Base-by-base conservation (phyloP, 2,329 filamentous ascomycete species). In the Fusarium torreyae region DNA sequence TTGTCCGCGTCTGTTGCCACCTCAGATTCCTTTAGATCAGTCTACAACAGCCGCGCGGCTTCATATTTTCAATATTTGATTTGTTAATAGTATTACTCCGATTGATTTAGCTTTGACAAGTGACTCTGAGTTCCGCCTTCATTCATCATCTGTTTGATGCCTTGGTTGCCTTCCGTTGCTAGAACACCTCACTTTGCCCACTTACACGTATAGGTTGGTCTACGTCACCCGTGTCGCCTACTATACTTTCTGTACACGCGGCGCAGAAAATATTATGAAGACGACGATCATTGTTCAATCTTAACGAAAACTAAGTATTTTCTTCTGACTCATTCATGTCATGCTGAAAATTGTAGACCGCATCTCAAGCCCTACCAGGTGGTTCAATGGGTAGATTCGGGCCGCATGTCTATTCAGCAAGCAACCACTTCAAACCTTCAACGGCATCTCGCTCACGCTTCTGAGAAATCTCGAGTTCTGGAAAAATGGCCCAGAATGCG, bases 401-500 rank as follows among this genome's bases (percentile, higher is more conserved):
- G 7, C 22, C 22, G 22, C 22, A 24, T 24, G 11, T 33, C 59
- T 11, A 65, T 18, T 10, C 13, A 40, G 38, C 40, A 39, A 71
- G 49, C 17, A 77, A 39, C 74, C 71, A 77, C 48, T 66, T 66
- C 6, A 79, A 49, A 24, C 68, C 75, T n/a, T 66, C 54, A 43
- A 52, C 38, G 11, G 51, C 50, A 43, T 77, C 73, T 18, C 57
- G 53, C 18, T 63, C 45, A 33, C 76, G 70, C 59, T 75, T 74
- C 34, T 64, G 63, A 20, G 55, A 66, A 13, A 69, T 51, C 34
- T 63, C 57, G 15, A 76, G 48, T 6, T 74, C 63, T 1, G 73
- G 69, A 17, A 72, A 75, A 11, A 76, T 15, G 7, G 38, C 60
- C 76, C 74, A 79, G 52, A 78, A 79, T 2, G 63, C 68, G 61